phyloP scores from a whole-genome alignment of 495 filamentous ascomycete genomes.

The Talaromyces adpressus region DNA sequence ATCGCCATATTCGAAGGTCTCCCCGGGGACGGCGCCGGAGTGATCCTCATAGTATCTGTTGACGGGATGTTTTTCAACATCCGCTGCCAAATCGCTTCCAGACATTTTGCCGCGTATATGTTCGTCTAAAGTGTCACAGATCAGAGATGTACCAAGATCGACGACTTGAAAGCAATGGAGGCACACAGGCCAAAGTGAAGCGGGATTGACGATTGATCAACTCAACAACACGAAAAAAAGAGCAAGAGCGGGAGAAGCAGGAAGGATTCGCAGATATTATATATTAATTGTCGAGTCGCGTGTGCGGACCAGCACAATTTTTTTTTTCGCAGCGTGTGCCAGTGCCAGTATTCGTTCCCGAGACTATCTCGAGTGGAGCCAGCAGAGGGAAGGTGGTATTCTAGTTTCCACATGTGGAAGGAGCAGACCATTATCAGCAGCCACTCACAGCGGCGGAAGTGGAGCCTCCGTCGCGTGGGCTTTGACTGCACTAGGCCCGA shows the following conservation, averaged over 20 bases:
- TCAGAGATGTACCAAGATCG: neutral
- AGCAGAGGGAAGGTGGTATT: slow-evolving; percentile 2
- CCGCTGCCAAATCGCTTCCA: slow-evolving; percentile 17
- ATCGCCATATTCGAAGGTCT: slow-evolving; percentile 56
- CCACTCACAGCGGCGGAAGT: slow-evolving; percentile 1
- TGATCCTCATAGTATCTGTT: slow-evolving; percentile 40
- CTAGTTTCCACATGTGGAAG: neutral
- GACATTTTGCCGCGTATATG: slow-evolving; percentile 13
- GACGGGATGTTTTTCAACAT: slow-evolving; percentile 35
- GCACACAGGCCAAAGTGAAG: neutral
- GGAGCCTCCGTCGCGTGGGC: slow-evolving; percentile 1
- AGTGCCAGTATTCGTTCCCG: neutral
- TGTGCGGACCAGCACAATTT: neutral
- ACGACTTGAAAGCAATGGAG: neutral
- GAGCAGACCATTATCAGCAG: neutral
- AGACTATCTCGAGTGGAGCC: neutral
- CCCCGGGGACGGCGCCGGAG: slow-evolving; percentile 50
- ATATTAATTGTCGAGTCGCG: neutral
- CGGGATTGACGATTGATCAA: neutral
- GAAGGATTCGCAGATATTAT: neutral
- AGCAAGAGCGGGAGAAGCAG: neutral
- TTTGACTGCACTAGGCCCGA: neutral
- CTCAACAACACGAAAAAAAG: neutral
- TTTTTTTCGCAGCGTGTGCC: neutral
- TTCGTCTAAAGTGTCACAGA: neutral